Conservation (phyloP, 495 filamentous ascomycete genomes). For the Xylaria curta region DNA sequence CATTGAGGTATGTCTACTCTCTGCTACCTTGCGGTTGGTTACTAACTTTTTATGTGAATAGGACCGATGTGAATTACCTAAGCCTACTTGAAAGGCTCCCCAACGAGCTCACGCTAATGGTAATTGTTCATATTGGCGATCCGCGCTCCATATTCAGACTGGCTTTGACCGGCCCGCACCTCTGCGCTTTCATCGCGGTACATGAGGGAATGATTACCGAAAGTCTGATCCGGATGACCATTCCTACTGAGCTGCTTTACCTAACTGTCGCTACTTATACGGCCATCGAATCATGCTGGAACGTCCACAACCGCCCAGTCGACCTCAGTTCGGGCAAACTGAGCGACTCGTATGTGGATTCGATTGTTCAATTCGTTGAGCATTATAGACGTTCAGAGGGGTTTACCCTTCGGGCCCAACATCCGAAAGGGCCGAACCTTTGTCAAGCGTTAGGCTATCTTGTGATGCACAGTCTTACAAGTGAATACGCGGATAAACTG, state of each 20-base stretch:
- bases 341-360: not conserved
- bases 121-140: not conserved
- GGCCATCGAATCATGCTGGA: not conserved
- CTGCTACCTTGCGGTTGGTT: not conserved
- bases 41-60: not conserved
- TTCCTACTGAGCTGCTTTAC: not conserved
- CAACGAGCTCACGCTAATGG: not conserved
- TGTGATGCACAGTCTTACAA: not conserved
- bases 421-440: not conserved
- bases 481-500: not conserved
- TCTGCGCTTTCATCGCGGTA: not conserved
- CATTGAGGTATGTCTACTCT: not conserved
- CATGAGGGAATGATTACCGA: not conserved
- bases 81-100: slow-evolving; percentile 3
- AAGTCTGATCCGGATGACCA: not conserved
- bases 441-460: not conserved
- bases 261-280: not conserved
- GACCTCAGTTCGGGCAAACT: not conserved
- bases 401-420: not conserved
- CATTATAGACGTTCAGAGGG: not conserved
- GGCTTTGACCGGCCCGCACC: not conserved
- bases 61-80: not conserved
- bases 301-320: not conserved
- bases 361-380: not conserved
- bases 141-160: not conserved